Conservation (phyloP, 345 rosid genomes). For the Lepidium didymum region DNA sequence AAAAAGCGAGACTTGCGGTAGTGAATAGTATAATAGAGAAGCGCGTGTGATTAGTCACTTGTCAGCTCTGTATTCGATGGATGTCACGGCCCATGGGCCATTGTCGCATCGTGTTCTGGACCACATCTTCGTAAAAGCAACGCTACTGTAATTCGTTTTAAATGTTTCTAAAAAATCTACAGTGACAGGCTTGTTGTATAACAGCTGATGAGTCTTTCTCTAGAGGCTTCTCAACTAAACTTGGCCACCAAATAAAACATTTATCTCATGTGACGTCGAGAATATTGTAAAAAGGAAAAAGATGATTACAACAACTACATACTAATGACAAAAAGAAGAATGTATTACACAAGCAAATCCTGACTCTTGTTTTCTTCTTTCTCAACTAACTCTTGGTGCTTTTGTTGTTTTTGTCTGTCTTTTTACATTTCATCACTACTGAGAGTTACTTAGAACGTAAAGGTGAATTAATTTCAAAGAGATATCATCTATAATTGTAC, state of each 20-base stretch:
- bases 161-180: not conserved
- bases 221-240: not conserved
- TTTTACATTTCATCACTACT: too few relatives aligned
- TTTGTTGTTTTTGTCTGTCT: not conserved
- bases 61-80: not conserved
- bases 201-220: not conserved
- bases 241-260: not conserved
- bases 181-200: not conserved
- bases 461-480: not conserved
- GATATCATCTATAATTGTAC: not conserved
- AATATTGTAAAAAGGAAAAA: too few relatives aligned
- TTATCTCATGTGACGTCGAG: not conserved
- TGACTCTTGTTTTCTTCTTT: not conserved
- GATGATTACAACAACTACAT: not conserved
- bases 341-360: not conserved
- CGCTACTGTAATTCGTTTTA: not conserved
- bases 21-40: not conserved
- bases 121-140: constrained; percentile 23
- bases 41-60: not conserved
- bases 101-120: constrained; percentile 10
- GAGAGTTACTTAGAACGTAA: too few relatives aligned
- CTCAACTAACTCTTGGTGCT: not conserved
- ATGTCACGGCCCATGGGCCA: constrained; percentile 17
- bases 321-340: not conserved
- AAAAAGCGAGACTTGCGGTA: constrained; percentile 9